A percentile compares a stretch with the other conserved stretches of the same genome.
Evolutionary conservation across 345 rosid species (phyloP).

Genomic region (Rhodamnia rubescens): DNA sequence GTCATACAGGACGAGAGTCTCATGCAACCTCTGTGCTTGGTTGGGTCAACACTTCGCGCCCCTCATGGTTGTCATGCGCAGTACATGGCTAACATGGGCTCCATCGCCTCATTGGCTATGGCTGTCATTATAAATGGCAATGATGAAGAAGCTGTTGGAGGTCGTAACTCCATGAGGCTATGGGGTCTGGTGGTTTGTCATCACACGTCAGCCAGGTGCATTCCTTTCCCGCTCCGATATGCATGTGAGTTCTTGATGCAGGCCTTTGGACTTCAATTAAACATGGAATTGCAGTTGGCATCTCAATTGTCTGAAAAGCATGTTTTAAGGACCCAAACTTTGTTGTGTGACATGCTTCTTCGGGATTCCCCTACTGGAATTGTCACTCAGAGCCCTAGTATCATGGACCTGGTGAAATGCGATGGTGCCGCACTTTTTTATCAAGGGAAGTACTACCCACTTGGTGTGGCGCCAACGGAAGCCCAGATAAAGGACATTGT

Average conservation of each 20-base stretch:
- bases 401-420: slow-evolving; percentile 93
- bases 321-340: slow-evolving; percentile 85
- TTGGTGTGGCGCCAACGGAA: slow-evolving; percentile 84
- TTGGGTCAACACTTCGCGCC: slow-evolving; percentile 95
- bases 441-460: slow-evolving; percentile 57
- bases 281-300: slow-evolving; percentile 96
- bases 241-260: slow-evolving; percentile 99
- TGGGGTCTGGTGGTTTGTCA: slow-evolving; percentile 99
- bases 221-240: slow-evolving; percentile 87
- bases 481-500: slow-evolving; percentile 74
- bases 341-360: slow-evolving; percentile 94
- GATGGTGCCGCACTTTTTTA: slow-evolving; percentile 93
- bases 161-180: slow-evolving; percentile 64
- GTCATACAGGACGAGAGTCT: slow-evolving; percentile 70
- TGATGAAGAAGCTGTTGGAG: slow-evolving; percentile 62
- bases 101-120: slow-evolving; percentile 80
- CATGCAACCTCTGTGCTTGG: slow-evolving; percentile 84
- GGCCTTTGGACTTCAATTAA: slow-evolving; percentile 90
- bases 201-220: slow-evolving; percentile 83
- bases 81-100: slow-evolving; percentile 96
- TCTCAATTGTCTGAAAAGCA: slow-evolving; percentile 81
- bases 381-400: slow-evolving; percentile 90
- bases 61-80: slow-evolving; percentile 97
- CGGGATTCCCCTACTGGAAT: slow-evolving; percentile 93
- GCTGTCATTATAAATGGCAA: slow-evolving; percentile 84